Percentiles rank a stretch among this genome's conserved stretches.
phyloP scores from a whole-genome alignment of 176 grass and related monocot genomes.

The Rhynchospora breviuscula region DNA sequence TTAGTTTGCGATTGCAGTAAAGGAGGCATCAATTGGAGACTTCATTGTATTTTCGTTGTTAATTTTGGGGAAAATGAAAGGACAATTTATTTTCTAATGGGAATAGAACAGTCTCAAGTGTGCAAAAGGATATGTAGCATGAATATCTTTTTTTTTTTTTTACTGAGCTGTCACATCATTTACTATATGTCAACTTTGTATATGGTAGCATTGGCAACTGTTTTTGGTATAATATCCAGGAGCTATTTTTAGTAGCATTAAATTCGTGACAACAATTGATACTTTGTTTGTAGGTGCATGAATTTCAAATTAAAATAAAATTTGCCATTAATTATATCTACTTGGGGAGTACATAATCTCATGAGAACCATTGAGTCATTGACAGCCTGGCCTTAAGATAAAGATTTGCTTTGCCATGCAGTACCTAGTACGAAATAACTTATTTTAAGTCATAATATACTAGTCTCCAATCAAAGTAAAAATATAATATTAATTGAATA shows the following conservation, averaged over 20 bases:
- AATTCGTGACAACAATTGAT: background rate
- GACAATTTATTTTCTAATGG: background rate
- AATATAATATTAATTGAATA: background rate
- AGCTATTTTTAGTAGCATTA: background rate
- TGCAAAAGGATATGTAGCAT: background rate
- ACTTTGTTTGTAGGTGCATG: background rate
- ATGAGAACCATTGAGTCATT: background rate
- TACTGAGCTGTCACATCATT: background rate
- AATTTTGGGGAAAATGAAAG: background rate
- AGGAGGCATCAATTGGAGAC: background rate
- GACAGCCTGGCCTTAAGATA: background rate
- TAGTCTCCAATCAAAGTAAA: background rate
- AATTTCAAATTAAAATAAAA: background rate
- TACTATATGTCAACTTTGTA: conserved; percentile 13
- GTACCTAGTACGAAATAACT: conserved; percentile 7
- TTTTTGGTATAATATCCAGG: background rate
- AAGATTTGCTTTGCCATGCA: conserved; percentile 8
- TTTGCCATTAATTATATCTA: background rate
- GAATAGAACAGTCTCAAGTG: background rate
- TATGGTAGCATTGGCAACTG: background rate
- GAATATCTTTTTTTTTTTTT: background rate
- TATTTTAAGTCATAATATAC: background rate
- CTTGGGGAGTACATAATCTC: background rate
- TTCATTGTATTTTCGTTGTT: background rate
- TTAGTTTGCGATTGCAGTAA: background rate